phyloP scores from a whole-genome alignment of 169 alveolate genomes.

The Fabrea salina region DNA sequence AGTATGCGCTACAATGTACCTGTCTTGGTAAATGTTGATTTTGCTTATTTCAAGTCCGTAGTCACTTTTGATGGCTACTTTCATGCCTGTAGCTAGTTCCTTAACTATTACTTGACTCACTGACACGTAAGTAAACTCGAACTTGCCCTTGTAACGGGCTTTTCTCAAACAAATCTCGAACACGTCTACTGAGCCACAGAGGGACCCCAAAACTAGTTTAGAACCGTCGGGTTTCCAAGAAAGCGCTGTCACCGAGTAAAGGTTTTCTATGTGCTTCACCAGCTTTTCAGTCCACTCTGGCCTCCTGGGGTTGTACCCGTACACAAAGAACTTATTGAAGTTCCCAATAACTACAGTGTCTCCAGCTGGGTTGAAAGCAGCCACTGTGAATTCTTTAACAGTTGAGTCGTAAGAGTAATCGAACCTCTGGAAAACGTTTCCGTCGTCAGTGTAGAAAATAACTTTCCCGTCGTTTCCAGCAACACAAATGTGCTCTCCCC shows the following conservation, averaged over 20 bases:
- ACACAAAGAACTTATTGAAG: conserved; percentile 85
- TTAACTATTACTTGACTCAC: conserved; percentile 87
- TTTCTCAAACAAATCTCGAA: conserved; percentile 83
- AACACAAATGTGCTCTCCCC: conserved; percentile 88
- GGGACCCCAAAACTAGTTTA: conserved; percentile 84
- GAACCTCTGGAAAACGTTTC: conserved; percentile 77
- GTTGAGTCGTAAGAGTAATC: conserved; percentile 86
- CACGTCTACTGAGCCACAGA: conserved; percentile 89
- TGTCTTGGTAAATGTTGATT: conserved; percentile 85
- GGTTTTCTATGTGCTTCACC: conserved; percentile 78
- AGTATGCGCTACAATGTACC: conserved; percentile 87
- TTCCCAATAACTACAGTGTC: conserved; percentile 89
- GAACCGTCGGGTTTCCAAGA: conserved; percentile 89
- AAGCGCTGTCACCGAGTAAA: conserved; percentile 82
- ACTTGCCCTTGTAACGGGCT: conserved; percentile 84
- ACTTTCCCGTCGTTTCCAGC: conserved; percentile 91
- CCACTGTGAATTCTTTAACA: conserved; percentile 86
- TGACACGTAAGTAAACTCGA: conserved; percentile 89
- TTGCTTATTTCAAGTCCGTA: conserved; percentile 87
- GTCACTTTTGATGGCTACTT: conserved; percentile 83
- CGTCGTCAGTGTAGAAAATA: conserved; percentile 80
- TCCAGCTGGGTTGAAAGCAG: conserved; percentile 86
- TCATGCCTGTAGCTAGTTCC: conserved; percentile 73
- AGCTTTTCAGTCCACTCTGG: conserved; percentile 84
- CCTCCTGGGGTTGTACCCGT: conserved; percentile 74